Evolutionary conservation across 2,329 filamentous ascomycete genomes (phyloP).

Genomic region (Amauroascus niger): DNA sequence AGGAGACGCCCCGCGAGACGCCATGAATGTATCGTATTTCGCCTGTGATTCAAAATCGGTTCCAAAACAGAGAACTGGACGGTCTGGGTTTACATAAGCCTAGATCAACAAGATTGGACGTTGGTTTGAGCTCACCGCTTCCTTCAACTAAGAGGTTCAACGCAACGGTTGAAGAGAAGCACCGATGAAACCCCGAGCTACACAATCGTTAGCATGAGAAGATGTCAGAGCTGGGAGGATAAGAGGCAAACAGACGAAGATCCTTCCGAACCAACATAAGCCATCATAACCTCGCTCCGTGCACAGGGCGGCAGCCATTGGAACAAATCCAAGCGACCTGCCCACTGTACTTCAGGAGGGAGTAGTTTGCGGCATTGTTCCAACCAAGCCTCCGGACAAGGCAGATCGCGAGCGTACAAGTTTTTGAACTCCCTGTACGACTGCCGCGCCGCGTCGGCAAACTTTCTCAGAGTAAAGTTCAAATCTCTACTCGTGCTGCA

Average conservation of each 20-base stretch:
- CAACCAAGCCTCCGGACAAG: slow-evolving; percentile 27
- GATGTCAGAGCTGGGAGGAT: background rate
- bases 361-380: slow-evolving; percentile 25
- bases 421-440: slow-evolving; percentile 24
- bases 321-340: slow-evolving; percentile 29
- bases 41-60: slow-evolving; percentile 28
- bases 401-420: slow-evolving; percentile 29
- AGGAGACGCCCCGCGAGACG: slow-evolving; percentile 26
- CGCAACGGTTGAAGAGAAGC: slow-evolving; percentile 31
- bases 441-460: slow-evolving; percentile 23
- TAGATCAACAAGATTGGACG: background rate
- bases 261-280: slow-evolving; percentile 29
- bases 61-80: slow-evolving; percentile 28
- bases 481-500: slow-evolving; percentile 29
- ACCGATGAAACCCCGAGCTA: slow-evolving; percentile 31
- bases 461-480: slow-evolving; percentile 27
- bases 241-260: slow-evolving; percentile 21
- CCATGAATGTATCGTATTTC: slow-evolving; percentile 29
- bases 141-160: slow-evolving; percentile 29
- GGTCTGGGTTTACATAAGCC: slow-evolving; percentile 14
- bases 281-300: slow-evolving; percentile 31
- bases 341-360: slow-evolving; percentile 26
- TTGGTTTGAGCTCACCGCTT: slow-evolving; percentile 19
- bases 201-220: slow-evolving; percentile 1
- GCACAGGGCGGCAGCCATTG: slow-evolving; percentile 29